These are phyloP conservation scores for Aspergillus fructus DNA, from an alignment of 2,329 filamentous ascomycete genomes.

Conservation along the genomic window DNA sequence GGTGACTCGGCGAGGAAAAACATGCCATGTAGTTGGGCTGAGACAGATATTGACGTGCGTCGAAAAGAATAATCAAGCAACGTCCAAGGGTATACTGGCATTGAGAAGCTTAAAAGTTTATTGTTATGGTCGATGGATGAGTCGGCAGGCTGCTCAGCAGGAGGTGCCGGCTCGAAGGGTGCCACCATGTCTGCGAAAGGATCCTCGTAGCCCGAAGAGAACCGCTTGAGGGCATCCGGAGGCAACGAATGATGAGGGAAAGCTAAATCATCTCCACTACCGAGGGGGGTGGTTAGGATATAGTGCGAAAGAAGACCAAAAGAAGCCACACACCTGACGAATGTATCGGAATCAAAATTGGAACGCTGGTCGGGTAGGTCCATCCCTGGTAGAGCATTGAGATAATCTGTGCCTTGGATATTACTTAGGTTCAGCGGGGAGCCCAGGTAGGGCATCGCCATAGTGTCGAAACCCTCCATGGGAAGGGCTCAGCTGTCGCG, in stretches of 20 bases:
- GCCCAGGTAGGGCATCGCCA: conserved; percentile 63
- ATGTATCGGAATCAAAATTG: conserved; percentile 60
- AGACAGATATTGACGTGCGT: conserved; percentile 56
- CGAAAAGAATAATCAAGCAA: conserved; percentile 61
- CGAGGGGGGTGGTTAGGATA: neutral
- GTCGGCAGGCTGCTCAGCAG: conserved; percentile 50
- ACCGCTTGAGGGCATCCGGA: conserved; percentile 47
- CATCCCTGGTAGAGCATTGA: conserved; percentile 51
- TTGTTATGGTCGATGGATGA: conserved; percentile 64
- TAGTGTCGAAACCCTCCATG: conserved; percentile 60
- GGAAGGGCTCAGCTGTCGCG: conserved; percentile 13
- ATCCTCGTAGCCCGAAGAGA: conserved; percentile 49
- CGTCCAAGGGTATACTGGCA: conserved; percentile 60
- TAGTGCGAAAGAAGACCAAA: neutral
- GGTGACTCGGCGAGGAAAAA: conserved; percentile 67
- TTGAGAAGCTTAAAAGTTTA: conserved; percentile 72
- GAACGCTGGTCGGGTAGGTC: conserved; percentile 60
- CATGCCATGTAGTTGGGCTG: conserved; percentile 66
- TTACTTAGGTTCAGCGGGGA: conserved; percentile 57
- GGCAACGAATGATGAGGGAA: conserved; percentile 46
- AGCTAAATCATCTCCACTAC: conserved; percentile 53
- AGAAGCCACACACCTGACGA: conserved; percentile 54
- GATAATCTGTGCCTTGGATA: conserved; percentile 49
- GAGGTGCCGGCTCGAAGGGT: conserved; percentile 42
- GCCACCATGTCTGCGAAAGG: conserved; percentile 53